Percentiles rank a stretch among this genome's conserved stretches.
Evolutionary conservation across 78 protist species (phyloP).

Genomic region (Dictyostelium brefeldianum): DNA sequence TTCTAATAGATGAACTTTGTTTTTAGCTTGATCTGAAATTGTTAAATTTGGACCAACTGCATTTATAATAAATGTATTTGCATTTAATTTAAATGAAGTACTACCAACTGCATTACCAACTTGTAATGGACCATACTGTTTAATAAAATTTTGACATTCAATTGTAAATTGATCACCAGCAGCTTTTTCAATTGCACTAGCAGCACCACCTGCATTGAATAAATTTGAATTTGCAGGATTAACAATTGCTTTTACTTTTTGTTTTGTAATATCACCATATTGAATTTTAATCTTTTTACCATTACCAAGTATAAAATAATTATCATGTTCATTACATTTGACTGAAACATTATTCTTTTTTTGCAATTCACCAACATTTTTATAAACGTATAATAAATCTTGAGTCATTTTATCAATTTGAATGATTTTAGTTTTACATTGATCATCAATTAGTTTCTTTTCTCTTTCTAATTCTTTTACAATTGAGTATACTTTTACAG

Average conservation of each 20-base stretch:
- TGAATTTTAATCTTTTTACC: neutral
- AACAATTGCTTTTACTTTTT: constrained; percentile 13
- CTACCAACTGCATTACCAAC: neutral
- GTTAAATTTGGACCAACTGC: neutral
- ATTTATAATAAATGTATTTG: neutral
- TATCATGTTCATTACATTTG: neutral
- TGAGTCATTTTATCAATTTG: neutral
- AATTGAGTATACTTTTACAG: neutral
- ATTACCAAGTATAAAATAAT: neutral
- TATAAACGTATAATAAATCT: neutral
- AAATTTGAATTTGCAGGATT: constrained; percentile 7
- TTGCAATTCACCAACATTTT: neutral
- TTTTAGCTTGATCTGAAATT: neutral
- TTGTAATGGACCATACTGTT: neutral
- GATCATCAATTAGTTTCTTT: neutral
- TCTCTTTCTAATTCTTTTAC: neutral
- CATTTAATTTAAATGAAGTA: neutral
- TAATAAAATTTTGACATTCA: neutral
- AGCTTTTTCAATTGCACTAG: neutral
- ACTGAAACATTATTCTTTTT: neutral
- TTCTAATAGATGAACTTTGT: neutral
- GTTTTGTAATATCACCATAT: neutral
- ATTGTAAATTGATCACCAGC: neutral
- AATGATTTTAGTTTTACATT: neutral
- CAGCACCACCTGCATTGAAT: neutral